Conservation (phyloP, 1,139 yeast species). For the Pichiaceae sp. region DNA sequence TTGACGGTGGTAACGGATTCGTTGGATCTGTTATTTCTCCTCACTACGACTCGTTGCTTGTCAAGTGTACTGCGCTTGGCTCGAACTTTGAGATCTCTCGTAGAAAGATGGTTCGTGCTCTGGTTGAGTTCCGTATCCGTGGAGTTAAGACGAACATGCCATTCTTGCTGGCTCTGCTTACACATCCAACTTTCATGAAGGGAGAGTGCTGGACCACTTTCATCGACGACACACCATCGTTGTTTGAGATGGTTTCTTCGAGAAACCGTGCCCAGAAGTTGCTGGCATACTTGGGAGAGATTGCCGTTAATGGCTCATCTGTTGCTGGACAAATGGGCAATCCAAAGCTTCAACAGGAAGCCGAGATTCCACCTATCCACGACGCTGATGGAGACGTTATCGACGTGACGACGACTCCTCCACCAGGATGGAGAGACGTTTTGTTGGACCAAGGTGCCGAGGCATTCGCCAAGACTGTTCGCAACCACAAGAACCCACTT, state of each 20-base stretch:
- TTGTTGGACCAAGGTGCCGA: slow-evolving; percentile 81
- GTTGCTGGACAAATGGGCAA: slow-evolving; percentile 91
- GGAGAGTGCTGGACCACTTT: slow-evolving; percentile 98
- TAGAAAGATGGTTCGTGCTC: slow-evolving; percentile 93
- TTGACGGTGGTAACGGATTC: slow-evolving; percentile 98
- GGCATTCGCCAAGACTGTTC: slow-evolving; percentile 79
- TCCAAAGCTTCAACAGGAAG: slow-evolving; percentile 74
- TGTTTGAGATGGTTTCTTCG: slow-evolving; percentile 90
- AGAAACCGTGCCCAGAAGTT: slow-evolving; percentile 96
- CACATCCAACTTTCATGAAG: slow-evolving; percentile 79
- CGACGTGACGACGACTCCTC: slow-evolving; percentile 48
- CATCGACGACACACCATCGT: slow-evolving; percentile 93
- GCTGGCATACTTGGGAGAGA: slow-evolving; percentile 80
- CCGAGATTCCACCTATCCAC: slow-evolving; percentile 64
- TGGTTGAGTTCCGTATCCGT: slow-evolving; percentile 95
- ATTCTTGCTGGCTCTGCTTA: slow-evolving; percentile 83
- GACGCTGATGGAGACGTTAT: slow-evolving; percentile 50
- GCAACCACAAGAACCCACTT: slow-evolving; percentile 77
- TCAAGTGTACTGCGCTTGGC: slow-evolving; percentile 94
- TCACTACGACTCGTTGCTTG: slow-evolving; percentile 97
- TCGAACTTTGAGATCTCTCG: slow-evolving; percentile 95
- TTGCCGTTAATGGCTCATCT: slow-evolving; percentile 91
- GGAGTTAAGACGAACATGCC: slow-evolving; percentile 99
- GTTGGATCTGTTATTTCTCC: slow-evolving; percentile 98
- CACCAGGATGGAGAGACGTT: slow-evolving; percentile 87